Conservation (phyloP, 352 stramenopile genomes). For the Globisporangium spiculum region DNA sequence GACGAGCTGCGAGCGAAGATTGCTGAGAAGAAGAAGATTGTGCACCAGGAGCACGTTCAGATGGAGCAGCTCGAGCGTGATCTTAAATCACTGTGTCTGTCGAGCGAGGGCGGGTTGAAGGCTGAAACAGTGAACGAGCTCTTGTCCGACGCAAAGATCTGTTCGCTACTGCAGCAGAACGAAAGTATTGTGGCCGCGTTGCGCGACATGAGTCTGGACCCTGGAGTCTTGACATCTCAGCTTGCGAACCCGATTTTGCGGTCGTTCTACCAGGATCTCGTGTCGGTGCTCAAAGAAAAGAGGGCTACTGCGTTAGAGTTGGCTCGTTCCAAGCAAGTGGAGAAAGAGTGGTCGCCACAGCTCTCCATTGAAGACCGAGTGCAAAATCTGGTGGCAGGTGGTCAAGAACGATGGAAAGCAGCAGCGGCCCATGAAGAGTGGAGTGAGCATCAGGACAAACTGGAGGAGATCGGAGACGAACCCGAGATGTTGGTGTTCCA, state of each 20-base stretch:
- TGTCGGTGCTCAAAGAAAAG: constrained; percentile 33
- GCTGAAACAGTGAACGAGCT: constrained; percentile 46
- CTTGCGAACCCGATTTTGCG: constrained; percentile 40
- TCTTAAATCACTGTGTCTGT: constrained; percentile 41
- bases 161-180: constrained; percentile 33
- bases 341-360: not conserved
- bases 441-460: constrained; percentile 27
- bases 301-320: constrained; percentile 2
- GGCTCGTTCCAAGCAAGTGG: not conserved
- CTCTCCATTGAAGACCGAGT: constrained; percentile 41
- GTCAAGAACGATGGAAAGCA: constrained; percentile 17
- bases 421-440: constrained; percentile 26
- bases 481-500: constrained; percentile 70
- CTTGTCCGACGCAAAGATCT: constrained; percentile 43
- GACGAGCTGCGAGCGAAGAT: constrained; percentile 40
- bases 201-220: constrained; percentile 68
- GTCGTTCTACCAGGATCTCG: constrained; percentile 53
- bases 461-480: constrained; percentile 66
- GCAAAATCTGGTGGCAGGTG: constrained; percentile 18
- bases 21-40: constrained; percentile 26
- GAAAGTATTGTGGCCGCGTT: constrained; percentile 49
- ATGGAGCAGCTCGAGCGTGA: constrained; percentile 34
- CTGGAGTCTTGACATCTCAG: constrained; percentile 42
- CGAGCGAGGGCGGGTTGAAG: constrained; percentile 28
- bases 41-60: constrained; percentile 21